Conservation (phyloP, 306 rosid genomes). For the Coriaria nepalensis region DNA sequence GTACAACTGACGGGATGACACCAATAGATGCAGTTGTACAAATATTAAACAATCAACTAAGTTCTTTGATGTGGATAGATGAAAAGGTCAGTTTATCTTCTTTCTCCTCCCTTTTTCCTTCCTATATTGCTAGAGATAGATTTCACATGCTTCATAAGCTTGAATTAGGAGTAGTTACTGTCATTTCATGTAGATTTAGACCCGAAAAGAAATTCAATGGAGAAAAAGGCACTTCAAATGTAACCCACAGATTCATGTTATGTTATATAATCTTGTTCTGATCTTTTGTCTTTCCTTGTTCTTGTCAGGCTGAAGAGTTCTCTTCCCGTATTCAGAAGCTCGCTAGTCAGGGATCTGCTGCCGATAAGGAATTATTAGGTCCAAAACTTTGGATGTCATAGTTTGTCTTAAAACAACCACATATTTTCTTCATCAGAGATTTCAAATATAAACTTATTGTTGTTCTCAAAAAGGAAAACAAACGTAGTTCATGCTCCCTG, state of each 20-base stretch:
- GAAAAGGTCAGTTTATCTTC: conserved; percentile 60
- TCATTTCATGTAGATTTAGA: too few species aligned
- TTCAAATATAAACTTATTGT: background rate
- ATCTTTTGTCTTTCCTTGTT: conserved; percentile 19
- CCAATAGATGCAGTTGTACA: conserved; percentile 85
- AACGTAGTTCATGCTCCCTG: conserved; percentile 15
- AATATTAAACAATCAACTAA: conserved; percentile 83
- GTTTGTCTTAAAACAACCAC: conserved; percentile 1
- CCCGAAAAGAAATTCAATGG: too few species aligned
- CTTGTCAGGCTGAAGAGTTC: conserved; percentile 77
- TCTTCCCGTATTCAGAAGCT: conserved; percentile 79
- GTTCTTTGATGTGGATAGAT: conserved; percentile 93
- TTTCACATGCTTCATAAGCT: too few species aligned
- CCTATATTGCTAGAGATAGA: background rate
- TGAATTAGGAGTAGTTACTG: too few species aligned
- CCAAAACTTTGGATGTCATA: conserved; percentile 54
- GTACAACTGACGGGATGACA: conserved; percentile 49
- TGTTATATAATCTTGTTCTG: background rate
- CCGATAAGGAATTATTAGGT: conserved; percentile 44
- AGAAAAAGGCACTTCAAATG: too few species aligned
- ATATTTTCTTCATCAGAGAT: background rate
- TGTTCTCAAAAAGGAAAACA: too few species aligned
- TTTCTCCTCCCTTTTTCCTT: background rate
- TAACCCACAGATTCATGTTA: too few species aligned
- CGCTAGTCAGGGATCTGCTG: conserved; percentile 53